Evolutionary conservation across 306 rosid species (phyloP).

Genomic region (Cicer chorassanicum): DNA sequence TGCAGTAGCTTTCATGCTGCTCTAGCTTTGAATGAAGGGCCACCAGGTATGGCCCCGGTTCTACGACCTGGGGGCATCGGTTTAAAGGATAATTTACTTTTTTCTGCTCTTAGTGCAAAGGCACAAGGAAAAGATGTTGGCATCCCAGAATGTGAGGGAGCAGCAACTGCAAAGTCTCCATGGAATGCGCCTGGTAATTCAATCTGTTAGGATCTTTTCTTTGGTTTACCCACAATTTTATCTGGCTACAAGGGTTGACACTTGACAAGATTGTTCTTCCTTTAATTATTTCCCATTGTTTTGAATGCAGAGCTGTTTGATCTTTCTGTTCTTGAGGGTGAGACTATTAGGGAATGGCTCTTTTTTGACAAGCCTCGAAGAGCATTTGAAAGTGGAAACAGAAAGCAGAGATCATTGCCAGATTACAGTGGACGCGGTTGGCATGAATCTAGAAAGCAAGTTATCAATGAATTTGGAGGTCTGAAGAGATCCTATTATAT

Average conservation of each 20-base stretch:
- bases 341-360: slow-evolving; percentile 95
- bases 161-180: slow-evolving; percentile 97
- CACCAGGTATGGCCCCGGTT: slow-evolving; percentile 96
- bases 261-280: slow-evolving; percentile 23
- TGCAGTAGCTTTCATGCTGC: slow-evolving; percentile 95
- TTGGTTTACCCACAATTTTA: slow-evolving; percentile 29
- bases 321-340: slow-evolving; percentile 88
- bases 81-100: slow-evolving; percentile 87
- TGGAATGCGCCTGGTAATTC: slow-evolving; percentile 97
- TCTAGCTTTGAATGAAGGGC: slow-evolving; percentile 95
- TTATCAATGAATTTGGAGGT: slow-evolving; percentile 90
- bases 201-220: slow-evolving; percentile 19
- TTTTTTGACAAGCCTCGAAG: slow-evolving; percentile 98
- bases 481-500: slow-evolving; percentile 97
- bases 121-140: slow-evolving; percentile 95
- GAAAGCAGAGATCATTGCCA: slow-evolving; percentile 97
- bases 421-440: slow-evolving; percentile 98
- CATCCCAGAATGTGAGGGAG: slow-evolving; percentile 98
- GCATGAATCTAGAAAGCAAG: slow-evolving; percentile 99
- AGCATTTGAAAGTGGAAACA: slow-evolving; percentile 98
- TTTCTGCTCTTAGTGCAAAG: slow-evolving; percentile 88
- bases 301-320: slow-evolving; percentile 82
- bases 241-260: slow-evolving; percentile 15
- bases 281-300: slow-evolving; percentile 36
- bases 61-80: slow-evolving; percentile 95